Conservation (phyloP, 1,139 yeast genomes). For the Kluyveromyces sp. region DNA sequence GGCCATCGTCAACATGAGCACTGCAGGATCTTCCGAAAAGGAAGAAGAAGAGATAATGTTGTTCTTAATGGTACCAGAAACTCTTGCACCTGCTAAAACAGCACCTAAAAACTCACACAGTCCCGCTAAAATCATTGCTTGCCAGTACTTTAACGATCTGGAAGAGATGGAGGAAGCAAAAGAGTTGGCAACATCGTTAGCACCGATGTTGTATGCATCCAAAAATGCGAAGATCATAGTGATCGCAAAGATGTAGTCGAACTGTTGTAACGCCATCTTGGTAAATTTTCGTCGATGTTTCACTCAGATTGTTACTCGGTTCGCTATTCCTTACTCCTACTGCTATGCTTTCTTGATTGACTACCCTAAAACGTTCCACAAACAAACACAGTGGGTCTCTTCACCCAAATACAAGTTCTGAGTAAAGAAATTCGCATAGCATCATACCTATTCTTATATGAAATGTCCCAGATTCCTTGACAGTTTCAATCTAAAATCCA, state of each 20-base stretch:
- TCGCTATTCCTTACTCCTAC: background rate
- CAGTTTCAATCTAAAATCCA: background rate
- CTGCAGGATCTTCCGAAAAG: slow-evolving; percentile 55
- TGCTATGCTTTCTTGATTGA: background rate
- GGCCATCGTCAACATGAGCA: slow-evolving; percentile 66
- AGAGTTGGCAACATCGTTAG: slow-evolving; percentile 78
- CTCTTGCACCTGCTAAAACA: slow-evolving; percentile 64
- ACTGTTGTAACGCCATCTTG: slow-evolving; percentile 40
- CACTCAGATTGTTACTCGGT: background rate
- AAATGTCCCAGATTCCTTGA: background rate
- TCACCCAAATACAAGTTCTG: too few relatives aligned
- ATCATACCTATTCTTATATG: background rate
- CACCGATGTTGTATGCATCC: slow-evolving; percentile 81
- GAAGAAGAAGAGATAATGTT: slow-evolving; percentile 49
- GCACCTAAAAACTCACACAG: slow-evolving; percentile 70
- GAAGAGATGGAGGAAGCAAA: slow-evolving; percentile 71
- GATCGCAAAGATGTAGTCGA: slow-evolving; percentile 60
- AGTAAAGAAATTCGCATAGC: too few relatives aligned
- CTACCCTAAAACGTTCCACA: background rate
- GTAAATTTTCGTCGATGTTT: background rate
- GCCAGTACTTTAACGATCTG: slow-evolving; percentile 62
- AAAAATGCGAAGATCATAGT: slow-evolving; percentile 66
- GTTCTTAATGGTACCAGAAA: slow-evolving; percentile 60
- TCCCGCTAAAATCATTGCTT: slow-evolving; percentile 65
- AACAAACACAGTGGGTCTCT: background rate